phyloP scores from a whole-genome alignment of 2,329 filamentous ascomycete species.

The Pezicula radicicola region DNA sequence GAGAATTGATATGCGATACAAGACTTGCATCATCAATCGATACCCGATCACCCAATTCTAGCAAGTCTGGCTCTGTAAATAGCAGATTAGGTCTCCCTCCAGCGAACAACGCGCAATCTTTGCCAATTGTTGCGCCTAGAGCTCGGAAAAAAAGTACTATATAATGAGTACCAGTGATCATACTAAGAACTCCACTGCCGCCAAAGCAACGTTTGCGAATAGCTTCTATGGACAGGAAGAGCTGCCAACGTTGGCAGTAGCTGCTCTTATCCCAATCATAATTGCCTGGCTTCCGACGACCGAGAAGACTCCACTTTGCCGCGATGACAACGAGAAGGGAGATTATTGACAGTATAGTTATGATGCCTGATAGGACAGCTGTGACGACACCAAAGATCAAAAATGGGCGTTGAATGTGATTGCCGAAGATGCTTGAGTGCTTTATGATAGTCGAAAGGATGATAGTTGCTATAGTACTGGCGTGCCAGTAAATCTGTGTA shows the following conservation, averaged over 20 bases:
- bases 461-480: slow-evolving; percentile 42
- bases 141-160: slow-evolving; percentile 50
- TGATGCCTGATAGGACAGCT: slow-evolving; percentile 38
- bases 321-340: slow-evolving; percentile 41
- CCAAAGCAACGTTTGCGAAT: slow-evolving; percentile 48
- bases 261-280: slow-evolving; percentile 55
- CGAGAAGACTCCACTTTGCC: slow-evolving; percentile 50
- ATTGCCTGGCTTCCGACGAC: slow-evolving; percentile 47
- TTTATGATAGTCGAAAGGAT: slow-evolving; percentile 34
- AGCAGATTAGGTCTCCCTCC: slow-evolving; percentile 48
- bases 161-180: slow-evolving; percentile 52
- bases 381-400: slow-evolving; percentile 39
- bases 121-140: slow-evolving; percentile 50
- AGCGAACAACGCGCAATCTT: slow-evolving; percentile 52
- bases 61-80: slow-evolving; percentile 56
- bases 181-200: slow-evolving; percentile 46
- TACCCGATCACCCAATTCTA: slow-evolving; percentile 50
- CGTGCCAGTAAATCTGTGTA: slow-evolving; percentile 49
- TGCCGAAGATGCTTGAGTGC: slow-evolving; percentile 26
- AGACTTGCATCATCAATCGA: slow-evolving; percentile 53
- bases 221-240: slow-evolving; percentile 49
- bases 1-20: slow-evolving; percentile 53
- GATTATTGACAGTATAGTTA: slow-evolving; percentile 38
- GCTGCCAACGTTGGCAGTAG: slow-evolving; percentile 57
- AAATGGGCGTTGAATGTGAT: slow-evolving; percentile 25